Conservation (phyloP, 768 basidiomycete species). For the Suillus paluster region DNA sequence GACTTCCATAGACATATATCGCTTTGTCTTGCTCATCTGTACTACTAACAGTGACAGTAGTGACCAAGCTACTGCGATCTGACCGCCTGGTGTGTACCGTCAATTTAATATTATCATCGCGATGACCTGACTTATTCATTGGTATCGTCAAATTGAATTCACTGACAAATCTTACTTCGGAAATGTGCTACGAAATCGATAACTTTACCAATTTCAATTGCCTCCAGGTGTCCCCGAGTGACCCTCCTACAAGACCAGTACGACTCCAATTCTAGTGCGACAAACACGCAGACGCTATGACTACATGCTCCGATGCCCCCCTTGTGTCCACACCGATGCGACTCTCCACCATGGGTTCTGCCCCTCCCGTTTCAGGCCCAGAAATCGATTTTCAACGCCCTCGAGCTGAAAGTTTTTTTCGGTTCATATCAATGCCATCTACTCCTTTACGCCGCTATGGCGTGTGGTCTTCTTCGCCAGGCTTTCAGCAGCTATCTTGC, state of each 20-base stretch:
- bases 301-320: no score
- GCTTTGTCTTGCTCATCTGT: background rate
- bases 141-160: background rate
- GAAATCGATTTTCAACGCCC: background rate
- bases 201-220: no score
- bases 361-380: background rate
- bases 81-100: background rate
- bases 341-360: no score
- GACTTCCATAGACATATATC: background rate
- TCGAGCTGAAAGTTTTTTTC: background rate
- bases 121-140: background rate
- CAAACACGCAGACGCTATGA: background rate
- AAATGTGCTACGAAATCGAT: background rate
- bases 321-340: background rate
- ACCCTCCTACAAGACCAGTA: background rate
- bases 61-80: background rate
- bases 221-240: background rate
- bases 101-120: background rate
- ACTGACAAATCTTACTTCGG: background rate
- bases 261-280: background rate
- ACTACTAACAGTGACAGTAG: background rate
- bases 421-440: conserved; percentile 10
- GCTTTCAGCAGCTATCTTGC: background rate
- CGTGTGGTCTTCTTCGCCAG: background rate
- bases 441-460: conserved; percentile 14